phyloP scores from a whole-genome alignment of 495 filamentous ascomycete genomes.

The Patellaria atrata region DNA sequence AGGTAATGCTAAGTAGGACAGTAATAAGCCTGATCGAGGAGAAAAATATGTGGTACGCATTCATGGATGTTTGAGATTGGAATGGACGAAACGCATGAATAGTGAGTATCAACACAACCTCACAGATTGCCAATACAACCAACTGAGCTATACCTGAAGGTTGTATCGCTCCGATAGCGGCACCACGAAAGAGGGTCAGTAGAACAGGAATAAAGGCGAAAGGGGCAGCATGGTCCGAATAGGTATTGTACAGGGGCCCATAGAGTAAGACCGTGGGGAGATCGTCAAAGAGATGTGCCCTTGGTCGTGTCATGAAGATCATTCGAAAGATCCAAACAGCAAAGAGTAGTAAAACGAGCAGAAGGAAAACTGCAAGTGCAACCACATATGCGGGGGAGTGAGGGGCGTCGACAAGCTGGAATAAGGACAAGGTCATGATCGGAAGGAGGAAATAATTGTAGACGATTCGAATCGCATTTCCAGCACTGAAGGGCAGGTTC shows the following conservation, averaged over 20 bases:
- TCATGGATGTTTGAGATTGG: slow-evolving; percentile 90
- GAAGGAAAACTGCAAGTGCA: slow-evolving; percentile 55
- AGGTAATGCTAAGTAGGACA: slow-evolving; percentile 72
- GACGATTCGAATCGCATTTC: slow-evolving; percentile 74
- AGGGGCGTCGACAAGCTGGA: slow-evolving; percentile 69
- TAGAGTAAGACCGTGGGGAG: slow-evolving; percentile 78
- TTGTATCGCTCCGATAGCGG: slow-evolving; percentile 84
- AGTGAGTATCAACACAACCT: slow-evolving; percentile 80
- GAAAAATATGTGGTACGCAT: slow-evolving; percentile 80
- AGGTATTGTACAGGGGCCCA: slow-evolving; percentile 96
- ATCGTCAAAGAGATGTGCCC: slow-evolving; percentile 81
- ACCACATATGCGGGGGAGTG: slow-evolving; percentile 53
- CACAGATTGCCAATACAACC: slow-evolving; percentile 81
- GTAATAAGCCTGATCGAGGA: slow-evolving; percentile 61
- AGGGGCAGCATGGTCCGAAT: slow-evolving; percentile 71
- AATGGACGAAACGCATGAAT: slow-evolving; percentile 84
- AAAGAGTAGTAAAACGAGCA: slow-evolving; percentile 56
- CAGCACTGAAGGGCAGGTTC: slow-evolving; percentile 84
- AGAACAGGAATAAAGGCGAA: slow-evolving; percentile 79
- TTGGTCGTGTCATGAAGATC: slow-evolving; percentile 66
- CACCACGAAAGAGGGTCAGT: slow-evolving; percentile 67
- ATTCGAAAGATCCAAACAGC: slow-evolving; percentile 65
- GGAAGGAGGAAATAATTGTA: slow-evolving; percentile 87
- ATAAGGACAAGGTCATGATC: slow-evolving; percentile 70
- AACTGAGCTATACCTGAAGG: slow-evolving; percentile 86